phyloP scores from a whole-genome alignment of 169 alveolate genomes.

The Amoebophrya sp. region DNA sequence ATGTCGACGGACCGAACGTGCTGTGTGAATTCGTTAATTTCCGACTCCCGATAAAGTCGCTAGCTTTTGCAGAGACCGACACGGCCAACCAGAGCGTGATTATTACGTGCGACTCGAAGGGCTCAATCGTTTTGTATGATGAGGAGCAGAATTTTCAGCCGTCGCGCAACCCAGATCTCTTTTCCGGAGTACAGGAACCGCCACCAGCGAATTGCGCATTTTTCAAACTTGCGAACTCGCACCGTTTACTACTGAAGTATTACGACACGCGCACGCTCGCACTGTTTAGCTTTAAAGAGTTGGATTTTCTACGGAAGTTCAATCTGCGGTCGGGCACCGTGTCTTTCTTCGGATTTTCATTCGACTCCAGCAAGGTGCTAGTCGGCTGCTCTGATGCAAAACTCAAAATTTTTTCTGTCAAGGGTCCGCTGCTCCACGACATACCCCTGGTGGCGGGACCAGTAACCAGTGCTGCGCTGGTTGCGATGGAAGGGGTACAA shows the following conservation, averaged over 20 bases:
- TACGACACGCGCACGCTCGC: neutral
- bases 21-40: neutral
- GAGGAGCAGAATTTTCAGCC: neutral
- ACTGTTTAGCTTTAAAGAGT: neutral
- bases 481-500: too few relatives aligned
- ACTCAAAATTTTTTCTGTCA: neutral
- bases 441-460: neutral
- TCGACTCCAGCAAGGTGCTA: neutral
- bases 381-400: neutral
- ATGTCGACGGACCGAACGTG: conserved; percentile 1
- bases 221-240: neutral
- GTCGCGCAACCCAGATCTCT: neutral
- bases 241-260: neutral
- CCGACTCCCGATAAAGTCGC: neutral
- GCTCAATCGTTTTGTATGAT: neutral
- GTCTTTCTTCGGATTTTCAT: neutral
- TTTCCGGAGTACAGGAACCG: neutral
- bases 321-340: neutral
- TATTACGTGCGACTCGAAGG: neutral
- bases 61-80: neutral
- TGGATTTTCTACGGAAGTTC: neutral
- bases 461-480: neutral
- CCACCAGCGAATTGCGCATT: neutral
- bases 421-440: conserved; percentile 22
- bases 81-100: neutral